Conservation (phyloP, 129 eudicot genomes). For the Cynara cardunculus region DNA sequence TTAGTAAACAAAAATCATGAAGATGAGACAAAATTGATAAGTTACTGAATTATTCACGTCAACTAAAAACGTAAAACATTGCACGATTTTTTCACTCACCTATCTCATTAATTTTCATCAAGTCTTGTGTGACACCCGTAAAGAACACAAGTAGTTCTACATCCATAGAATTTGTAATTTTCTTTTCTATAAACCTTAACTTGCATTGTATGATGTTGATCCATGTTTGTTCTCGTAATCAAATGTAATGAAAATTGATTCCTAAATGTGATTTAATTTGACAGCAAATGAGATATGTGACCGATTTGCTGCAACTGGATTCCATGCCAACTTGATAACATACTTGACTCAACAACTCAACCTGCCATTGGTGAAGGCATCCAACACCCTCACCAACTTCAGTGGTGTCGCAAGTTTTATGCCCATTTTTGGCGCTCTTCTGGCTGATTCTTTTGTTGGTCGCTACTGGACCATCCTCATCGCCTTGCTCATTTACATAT, state of each 20-base stretch:
- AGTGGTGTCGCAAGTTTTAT: conserved; percentile 45
- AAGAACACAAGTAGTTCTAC: no score
- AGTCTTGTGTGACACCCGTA: no score
- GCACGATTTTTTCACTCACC: no score
- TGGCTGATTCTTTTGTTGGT: conserved; percentile 66
- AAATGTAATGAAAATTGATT: background rate
- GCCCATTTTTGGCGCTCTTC: conserved; percentile 51
- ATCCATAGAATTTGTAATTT: no score
- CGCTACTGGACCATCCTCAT: conserved; percentile 53
- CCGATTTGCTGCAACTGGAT: conserved; percentile 52
- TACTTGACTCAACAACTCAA: conserved; percentile 49
- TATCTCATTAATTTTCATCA: no score
- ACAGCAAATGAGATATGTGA: conserved; percentile 76
- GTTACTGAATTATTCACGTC: no score
- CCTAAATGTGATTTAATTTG: no score
- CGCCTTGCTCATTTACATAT: conserved; percentile 45
- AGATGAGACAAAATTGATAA: no score
- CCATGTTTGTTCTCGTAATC: background rate
- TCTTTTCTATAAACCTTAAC: no score
- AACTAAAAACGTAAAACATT: no score
- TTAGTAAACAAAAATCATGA: no score
- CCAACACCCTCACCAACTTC: conserved; percentile 60
- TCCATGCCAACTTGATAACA: conserved; percentile 51
- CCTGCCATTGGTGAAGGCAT: conserved; percentile 49
- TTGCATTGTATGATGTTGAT: no score